These are phyloP conservation scores for Graphiopsis chlorocephala DNA, from an alignment of 2,329 filamentous ascomycete species.

Conservation along the genomic window DNA sequence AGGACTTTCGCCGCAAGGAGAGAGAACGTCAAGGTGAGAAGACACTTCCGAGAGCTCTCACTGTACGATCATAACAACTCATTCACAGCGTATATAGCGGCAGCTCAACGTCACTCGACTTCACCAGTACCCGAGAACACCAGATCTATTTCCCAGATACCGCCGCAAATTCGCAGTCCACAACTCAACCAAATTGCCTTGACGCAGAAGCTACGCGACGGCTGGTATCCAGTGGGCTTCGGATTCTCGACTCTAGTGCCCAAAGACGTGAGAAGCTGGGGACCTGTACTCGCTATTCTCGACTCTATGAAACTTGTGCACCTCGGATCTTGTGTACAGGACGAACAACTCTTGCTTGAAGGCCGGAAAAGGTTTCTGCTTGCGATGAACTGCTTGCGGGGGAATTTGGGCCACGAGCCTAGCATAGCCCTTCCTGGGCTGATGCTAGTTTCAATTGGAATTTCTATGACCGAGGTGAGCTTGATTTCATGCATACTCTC, in stretches of 20 bases:
- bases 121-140: not conserved
- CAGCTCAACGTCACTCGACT: not conserved
- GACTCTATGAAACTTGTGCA: conserved; percentile 13
- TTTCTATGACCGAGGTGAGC: conserved; percentile 6
- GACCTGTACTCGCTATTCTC: conserved; percentile 2
- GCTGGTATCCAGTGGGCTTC: conserved; percentile 5
- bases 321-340: not conserved
- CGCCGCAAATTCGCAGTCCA: not conserved
- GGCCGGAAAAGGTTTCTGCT: conserved; percentile 2
- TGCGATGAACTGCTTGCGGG: conserved; percentile 4
- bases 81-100: not conserved
- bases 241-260: conserved; percentile 8
- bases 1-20: conserved; percentile 8
- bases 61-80: not conserved
- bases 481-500: not conserved
- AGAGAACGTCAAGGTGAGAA: conserved; percentile 5
- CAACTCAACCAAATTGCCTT: conserved; percentile 7
- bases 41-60: not conserved
- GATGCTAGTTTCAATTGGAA: conserved; percentile 3
- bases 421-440: not conserved
- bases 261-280: not conserved
- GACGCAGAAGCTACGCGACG: conserved; percentile 6
- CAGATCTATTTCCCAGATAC: not conserved
- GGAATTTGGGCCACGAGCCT: not conserved
- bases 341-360: not conserved